Evolutionary conservation across 2,329 filamentous ascomycete species (phyloP).

Genomic region (Aspergillus fijiensis): DNA sequence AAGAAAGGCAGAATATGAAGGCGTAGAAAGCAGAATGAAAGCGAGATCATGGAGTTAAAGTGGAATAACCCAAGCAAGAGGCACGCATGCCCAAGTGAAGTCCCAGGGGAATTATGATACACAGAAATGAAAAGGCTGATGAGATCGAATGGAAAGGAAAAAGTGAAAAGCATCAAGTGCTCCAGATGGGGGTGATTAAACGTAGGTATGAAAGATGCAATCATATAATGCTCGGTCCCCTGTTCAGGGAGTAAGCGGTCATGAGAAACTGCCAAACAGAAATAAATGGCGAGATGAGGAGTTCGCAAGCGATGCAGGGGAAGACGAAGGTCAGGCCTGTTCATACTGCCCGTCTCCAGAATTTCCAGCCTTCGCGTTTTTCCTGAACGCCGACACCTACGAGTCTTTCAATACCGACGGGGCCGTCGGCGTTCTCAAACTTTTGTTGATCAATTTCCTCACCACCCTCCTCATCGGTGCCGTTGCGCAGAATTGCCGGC

Average conservation of each 20-base stretch:
- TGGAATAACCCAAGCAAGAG: neutral
- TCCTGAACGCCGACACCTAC: constrained; percentile 75
- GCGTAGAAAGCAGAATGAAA: neutral
- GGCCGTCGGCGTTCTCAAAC: constrained; percentile 79
- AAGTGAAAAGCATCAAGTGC: neutral
- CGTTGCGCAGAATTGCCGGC: constrained; percentile 87
- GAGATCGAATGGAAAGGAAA: neutral
- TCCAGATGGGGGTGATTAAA: constrained; percentile 2
- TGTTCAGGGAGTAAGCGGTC: neutral
- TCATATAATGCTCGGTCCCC: constrained; percentile 5
- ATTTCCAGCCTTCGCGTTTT: constrained; percentile 79
- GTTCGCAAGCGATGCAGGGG: neutral
- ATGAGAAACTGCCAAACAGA: constrained; percentile 2
- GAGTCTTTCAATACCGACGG: constrained; percentile 79
- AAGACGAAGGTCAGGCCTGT: neutral
- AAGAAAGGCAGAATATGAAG: neutral
- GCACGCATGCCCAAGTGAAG: constrained; percentile 1
- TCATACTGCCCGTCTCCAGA: constrained; percentile 60
- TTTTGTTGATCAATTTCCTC: constrained; percentile 92
- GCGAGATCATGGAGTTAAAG: neutral
- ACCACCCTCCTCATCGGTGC: constrained; percentile 74
- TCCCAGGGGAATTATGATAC: constrained; percentile 11
- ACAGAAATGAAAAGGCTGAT: constrained; percentile 11
- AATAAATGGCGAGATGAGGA: neutral
- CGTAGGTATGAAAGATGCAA: neutral